These are phyloP conservation scores for Dactylellina sp. DNA, from an alignment of 2,329 filamentous ascomycete genomes.

Conservation along the genomic window DNA sequence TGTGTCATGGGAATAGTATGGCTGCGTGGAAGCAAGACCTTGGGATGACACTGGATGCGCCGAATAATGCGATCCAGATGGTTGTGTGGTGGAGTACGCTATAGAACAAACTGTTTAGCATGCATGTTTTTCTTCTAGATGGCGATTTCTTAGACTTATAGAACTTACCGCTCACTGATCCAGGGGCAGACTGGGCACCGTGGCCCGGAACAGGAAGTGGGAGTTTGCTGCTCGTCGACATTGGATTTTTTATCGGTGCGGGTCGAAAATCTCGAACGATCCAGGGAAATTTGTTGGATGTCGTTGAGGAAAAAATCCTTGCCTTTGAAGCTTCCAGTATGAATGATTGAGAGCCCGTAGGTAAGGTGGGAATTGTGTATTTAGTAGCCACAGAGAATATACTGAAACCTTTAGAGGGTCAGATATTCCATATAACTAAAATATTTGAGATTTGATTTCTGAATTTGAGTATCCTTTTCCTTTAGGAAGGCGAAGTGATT, in stretches of 20 bases:
- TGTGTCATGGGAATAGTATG: constrained; percentile 53
- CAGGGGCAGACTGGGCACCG: constrained; percentile 53
- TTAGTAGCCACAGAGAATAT: constrained; percentile 52
- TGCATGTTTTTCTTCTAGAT: constrained; percentile 4
- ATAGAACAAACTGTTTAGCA: constrained; percentile 15
- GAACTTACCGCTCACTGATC: constrained; percentile 56
- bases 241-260: constrained; percentile 26
- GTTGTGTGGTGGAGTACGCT: constrained; percentile 54
- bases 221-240: constrained; percentile 55
- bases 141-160: not conserved
- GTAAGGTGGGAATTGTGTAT: constrained; percentile 39
- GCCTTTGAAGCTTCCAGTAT: constrained; percentile 39
- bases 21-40: constrained; percentile 40
- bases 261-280: constrained; percentile 28
- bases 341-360: constrained; percentile 39
- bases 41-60: constrained; percentile 44
- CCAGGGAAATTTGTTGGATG: constrained; percentile 21
- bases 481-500: constrained; percentile 6
- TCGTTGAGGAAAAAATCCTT: constrained; percentile 25
- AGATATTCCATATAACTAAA: constrained; percentile 52
- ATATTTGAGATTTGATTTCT: constrained; percentile 21
- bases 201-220: constrained; percentile 56
- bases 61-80: constrained; percentile 53
- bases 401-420: constrained; percentile 44
- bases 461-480: not conserved